Evolutionary conservation across 2,329 filamentous ascomycete species (phyloP).

Genomic region (Monosporascus sp.): DNA sequence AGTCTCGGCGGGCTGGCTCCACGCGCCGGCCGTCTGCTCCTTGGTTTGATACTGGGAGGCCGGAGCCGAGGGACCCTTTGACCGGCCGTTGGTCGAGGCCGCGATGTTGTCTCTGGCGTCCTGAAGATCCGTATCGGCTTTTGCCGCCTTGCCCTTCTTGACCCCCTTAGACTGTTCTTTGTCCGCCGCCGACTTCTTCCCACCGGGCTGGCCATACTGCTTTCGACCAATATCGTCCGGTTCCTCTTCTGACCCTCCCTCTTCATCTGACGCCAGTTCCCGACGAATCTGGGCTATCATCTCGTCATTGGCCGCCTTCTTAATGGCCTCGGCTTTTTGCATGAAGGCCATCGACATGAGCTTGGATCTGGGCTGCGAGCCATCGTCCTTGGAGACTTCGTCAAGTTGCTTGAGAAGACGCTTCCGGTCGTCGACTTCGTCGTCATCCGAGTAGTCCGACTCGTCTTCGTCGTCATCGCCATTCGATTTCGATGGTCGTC

Average conservation of each 20-base stretch:
- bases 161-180: conserved; percentile 23
- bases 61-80: conserved; percentile 17
- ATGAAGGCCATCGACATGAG: conserved; percentile 90
- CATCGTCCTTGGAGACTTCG: conserved; percentile 40
- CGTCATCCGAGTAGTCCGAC: conserved; percentile 52
- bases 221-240: conserved; percentile 62
- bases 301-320: conserved; percentile 76
- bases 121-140: conserved; percentile 34
- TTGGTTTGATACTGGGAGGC: conserved; percentile 7
- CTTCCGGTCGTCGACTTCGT: conserved; percentile 44
- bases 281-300: conserved; percentile 64
- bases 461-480: conserved; percentile 39
- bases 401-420: conserved; percentile 46
- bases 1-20: conserved; percentile 20
- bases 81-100: conserved; percentile 14
- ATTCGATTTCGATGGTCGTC: conserved; percentile 41
- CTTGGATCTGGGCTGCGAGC: conserved; percentile 55
- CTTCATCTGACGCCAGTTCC: conserved; percentile 63
- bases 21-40: conserved; percentile 23
- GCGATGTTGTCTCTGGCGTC: conserved; percentile 31
- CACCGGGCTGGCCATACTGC: conserved; percentile 54
- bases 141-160: conserved; percentile 31
- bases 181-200: conserved; percentile 21
- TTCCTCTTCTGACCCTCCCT: conserved; percentile 46
- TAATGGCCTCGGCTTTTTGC: conserved; percentile 77